phyloP scores from a whole-genome alignment of 441 rosid genomes.

The Macaranga tanarius region DNA sequence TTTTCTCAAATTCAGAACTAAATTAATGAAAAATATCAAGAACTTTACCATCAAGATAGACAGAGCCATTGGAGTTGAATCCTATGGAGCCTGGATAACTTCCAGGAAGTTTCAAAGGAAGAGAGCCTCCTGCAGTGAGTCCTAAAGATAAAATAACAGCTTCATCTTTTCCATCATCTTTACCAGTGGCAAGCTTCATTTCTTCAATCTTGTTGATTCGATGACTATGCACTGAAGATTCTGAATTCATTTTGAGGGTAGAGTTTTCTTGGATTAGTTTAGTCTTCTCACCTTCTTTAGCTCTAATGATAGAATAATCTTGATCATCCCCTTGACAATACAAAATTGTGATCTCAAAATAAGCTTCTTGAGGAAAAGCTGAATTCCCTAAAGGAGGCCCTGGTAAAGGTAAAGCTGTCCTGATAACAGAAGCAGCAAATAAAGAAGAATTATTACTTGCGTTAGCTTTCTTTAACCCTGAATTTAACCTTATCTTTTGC shows the following conservation, averaged over 20 bases:
- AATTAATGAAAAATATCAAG: background rate
- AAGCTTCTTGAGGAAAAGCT: constrained; percentile 90
- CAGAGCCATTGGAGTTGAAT: constrained; percentile 79
- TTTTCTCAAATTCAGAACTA: background rate
- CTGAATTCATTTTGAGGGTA: constrained; percentile 40
- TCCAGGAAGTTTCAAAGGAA: constrained; percentile 66
- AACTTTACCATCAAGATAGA: constrained; percentile 75
- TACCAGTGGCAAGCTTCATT: constrained; percentile 30
- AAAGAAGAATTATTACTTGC: constrained; percentile 24
- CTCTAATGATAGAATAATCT: constrained; percentile 23
- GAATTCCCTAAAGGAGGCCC: constrained; percentile 75
- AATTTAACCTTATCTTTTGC: constrained; percentile 74
- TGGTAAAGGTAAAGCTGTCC: constrained; percentile 75
- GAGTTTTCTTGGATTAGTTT: constrained; percentile 56
- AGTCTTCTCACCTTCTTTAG: constrained; percentile 60
- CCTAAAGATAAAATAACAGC: constrained; percentile 54
- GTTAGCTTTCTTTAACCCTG: constrained; percentile 35
- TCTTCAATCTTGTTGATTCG: constrained; percentile 42
- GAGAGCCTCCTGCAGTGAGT: constrained; percentile 55
- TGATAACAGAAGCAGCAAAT: constrained; percentile 56
- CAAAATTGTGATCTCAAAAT: constrained; percentile 79
- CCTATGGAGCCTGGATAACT: constrained; percentile 78
- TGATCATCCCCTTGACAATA: constrained; percentile 26
- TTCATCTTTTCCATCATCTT: constrained; percentile 39
- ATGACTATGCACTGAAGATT: constrained; percentile 39